Conservation (phyloP, 495 filamentous ascomycete genomes). For the Durotheca rogersii region DNA sequence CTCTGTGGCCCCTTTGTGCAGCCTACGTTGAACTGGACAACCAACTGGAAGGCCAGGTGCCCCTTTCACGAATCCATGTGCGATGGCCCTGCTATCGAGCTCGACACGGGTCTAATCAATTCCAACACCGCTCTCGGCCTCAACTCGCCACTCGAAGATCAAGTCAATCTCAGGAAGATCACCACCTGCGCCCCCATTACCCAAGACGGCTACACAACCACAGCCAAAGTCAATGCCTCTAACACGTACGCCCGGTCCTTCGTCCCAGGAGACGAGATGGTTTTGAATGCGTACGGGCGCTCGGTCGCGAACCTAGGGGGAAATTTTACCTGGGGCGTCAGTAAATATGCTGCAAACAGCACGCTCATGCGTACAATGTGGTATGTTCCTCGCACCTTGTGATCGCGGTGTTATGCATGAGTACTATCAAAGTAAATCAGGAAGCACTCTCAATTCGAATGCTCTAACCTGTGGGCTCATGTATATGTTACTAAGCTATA, state of each 20-base stretch:
- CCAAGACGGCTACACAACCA: not conserved
- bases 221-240: not conserved
- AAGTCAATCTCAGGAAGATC: constrained; percentile 2
- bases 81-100: not conserved
- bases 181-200: constrained; percentile 6
- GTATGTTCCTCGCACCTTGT: not conserved
- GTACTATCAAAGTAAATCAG: too few species aligned
- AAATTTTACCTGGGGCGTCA: not conserved
- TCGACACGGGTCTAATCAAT: constrained; percentile 2
- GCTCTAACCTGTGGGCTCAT: too few species aligned
- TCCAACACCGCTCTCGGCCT: constrained; percentile 3
- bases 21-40: not conserved
- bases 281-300: not conserved
- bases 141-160: not conserved
- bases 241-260: not conserved
- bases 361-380: not conserved
- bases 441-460: too few species aligned
- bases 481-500: not conserved
- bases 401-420: not conserved
- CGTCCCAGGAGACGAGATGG: not conserved
- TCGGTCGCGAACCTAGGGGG: not conserved
- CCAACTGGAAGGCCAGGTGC: not conserved
- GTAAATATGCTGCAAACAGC: not conserved
- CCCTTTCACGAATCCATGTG: constrained; percentile 6
- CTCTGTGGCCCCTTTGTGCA: not conserved